phyloP scores from a whole-genome alignment of 176 grass and related monocot genomes.

The Oropetium thomaeum region DNA sequence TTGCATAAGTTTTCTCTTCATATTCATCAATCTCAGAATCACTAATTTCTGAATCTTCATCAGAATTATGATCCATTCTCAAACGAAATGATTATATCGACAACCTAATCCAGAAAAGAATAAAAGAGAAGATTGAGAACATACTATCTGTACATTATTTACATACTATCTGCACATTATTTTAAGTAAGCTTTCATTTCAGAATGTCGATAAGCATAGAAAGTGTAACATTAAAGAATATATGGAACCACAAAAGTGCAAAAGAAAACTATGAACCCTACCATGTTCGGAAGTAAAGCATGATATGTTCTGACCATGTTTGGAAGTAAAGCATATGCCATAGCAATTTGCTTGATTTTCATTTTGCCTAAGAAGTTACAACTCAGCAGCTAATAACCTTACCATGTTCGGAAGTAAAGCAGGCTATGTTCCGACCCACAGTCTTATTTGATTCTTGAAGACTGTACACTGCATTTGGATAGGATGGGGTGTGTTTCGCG shows the following conservation, averaged over 20 bases:
- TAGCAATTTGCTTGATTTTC: neutral
- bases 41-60: slow-evolving; percentile 58
- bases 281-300: too few relatives aligned
- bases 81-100: neutral
- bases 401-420: neutral
- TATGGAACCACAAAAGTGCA: neutral
- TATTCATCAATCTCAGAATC: slow-evolving; percentile 80
- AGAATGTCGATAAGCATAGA: slow-evolving; percentile 3
- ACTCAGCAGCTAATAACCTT: neutral
- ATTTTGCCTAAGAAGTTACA: neutral
- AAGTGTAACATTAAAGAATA: neutral
- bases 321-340: too few relatives aligned
- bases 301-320: too few relatives aligned
- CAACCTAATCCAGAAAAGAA: neutral
- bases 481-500: neutral
- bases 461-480: neutral
- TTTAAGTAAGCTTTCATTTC: neutral
- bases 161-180: neutral
- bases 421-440: neutral
- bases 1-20: slow-evolving; percentile 45
- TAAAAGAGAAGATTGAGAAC: neutral
- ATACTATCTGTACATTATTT: neutral
- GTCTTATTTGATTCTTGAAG: neutral
- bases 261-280: neutral
- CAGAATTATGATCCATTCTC: slow-evolving; percentile 57